phyloP scores from a whole-genome alignment of 805 yeast genomes.

The Lipomyces chichibuensis region DNA sequence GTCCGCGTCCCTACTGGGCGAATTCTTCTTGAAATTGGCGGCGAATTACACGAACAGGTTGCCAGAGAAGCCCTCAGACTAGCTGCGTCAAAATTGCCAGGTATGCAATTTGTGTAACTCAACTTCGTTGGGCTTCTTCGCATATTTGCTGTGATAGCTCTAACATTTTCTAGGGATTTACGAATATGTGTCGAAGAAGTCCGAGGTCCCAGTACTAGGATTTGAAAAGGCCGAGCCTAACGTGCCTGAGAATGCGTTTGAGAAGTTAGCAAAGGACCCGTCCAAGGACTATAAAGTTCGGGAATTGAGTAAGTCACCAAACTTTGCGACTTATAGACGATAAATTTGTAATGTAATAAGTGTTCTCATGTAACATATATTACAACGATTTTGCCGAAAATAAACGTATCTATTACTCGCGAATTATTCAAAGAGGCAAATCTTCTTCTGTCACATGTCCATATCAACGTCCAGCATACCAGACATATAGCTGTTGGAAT shows the following conservation, averaged over 20 bases:
- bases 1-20: constrained; percentile 95
- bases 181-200: constrained; percentile 17
- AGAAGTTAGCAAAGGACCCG: constrained; percentile 61
- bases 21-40: constrained; percentile 79
- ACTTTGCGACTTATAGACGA: constrained; percentile 15
- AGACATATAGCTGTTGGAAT: background rate
- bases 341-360: background rate
- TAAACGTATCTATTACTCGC: too few species aligned
- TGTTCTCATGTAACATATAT: background rate
- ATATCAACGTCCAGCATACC: background rate
- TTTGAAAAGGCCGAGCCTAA: constrained; percentile 48
- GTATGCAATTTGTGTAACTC: constrained; percentile 55
- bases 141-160: background rate
- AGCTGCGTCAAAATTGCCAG: constrained; percentile 86
- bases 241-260: constrained; percentile 54
- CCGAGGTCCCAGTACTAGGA: constrained; percentile 15
- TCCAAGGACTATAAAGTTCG: constrained; percentile 63
- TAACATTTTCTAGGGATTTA: constrained; percentile 10
- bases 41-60: constrained; percentile 79
- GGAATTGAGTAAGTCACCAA: constrained; percentile 48
- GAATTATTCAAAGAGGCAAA: background rate
- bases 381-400: background rate
- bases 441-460: background rate
- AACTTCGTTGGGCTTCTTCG: background rate
- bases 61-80: constrained; percentile 88